Base-by-base conservation (phyloP, 2,329 filamentous ascomycete species). In the Aplosporella prunicola region DNA sequence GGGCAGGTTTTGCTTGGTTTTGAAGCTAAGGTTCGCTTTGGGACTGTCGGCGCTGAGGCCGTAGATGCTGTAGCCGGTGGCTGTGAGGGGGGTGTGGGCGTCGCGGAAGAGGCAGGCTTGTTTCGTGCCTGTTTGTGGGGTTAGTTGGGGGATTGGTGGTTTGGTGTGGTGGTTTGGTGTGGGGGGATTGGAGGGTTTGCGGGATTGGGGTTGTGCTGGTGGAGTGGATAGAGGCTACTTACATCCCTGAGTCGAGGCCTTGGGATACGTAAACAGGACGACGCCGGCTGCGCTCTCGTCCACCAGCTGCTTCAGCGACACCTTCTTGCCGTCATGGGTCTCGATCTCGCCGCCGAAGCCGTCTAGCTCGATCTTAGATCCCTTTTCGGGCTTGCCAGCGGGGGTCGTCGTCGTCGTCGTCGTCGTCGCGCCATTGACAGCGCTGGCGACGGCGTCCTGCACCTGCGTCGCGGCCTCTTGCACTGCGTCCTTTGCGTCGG, bases 21-120 rank as follows among this genome's bases (percentile, higher is more conserved):
- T 82, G 73, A 96, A 98, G 30, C 77, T 85, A 16, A 84, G 88
- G 68, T 98, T 98, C 52, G 86, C 78, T 65, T 91, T 93, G 52
- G 86, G 78, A 32, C 79, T 82, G 66, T 96, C 91, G 49, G 76
- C 76, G 44, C 84, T 93, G 34, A 98, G 78, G 39, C 91, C 91
- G 59, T 85, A 96, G 64, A 98, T 86, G 55, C 79, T 72, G 43
- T 93, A 76, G 7, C 89, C 89, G 39, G 76, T 81, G 18, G 77
- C 72, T 9, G 82, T 89, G 38, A 96, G 72, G 34, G 79, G 68
- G 31, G 71, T 66, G 64, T 93, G 85, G 16, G 77, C 72, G 69
- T 96, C 88, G 54, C 91, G 82, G 73, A 98, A 96, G 49, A 89
- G 70, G 64, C 88, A 95, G 45, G 74, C 91, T 71, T 98, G 91